Percentiles rank a stretch among this genome's conserved stretches.
Evolutionary conservation across 2,329 filamentous ascomycete genomes (phyloP).

Genomic region (Tolypocladium tropicale): DNA sequence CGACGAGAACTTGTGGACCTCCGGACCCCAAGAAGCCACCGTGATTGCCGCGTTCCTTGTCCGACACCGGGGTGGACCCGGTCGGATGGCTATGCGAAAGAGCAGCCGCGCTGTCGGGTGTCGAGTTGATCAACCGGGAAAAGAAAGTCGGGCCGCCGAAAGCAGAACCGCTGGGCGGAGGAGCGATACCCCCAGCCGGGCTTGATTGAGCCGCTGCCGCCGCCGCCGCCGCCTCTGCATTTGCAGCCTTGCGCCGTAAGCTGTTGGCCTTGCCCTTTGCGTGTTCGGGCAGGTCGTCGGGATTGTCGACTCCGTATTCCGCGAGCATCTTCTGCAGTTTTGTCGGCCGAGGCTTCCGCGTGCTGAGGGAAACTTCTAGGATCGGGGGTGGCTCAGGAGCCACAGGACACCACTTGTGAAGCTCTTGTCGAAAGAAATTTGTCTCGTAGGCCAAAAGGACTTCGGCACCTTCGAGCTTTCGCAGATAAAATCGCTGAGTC

Average conservation of each 20-base stretch:
- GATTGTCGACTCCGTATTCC: conserved; percentile 78
- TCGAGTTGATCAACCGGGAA: conserved; percentile 9
- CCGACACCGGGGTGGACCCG: conserved; percentile 12
- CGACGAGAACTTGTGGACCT: conserved; percentile 31
- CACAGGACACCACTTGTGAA: conserved; percentile 91
- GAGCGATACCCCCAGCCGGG: conserved; percentile 8
- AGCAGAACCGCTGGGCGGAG: conserved; percentile 9
- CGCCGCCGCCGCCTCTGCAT: conserved; percentile 40
- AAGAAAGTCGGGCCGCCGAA: conserved; percentile 17
- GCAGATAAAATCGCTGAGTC: conserved; percentile 86
- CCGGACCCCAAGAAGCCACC: conserved; percentile 30
- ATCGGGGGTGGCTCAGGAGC: conserved; percentile 79
- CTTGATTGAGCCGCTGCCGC: conserved; percentile 21
- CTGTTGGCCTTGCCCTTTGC: conserved; percentile 69
- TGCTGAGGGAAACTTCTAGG: conserved; percentile 79
- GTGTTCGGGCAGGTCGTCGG: conserved; percentile 79
- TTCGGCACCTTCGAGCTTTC: conserved; percentile 95
- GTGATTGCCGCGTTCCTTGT: conserved; percentile 23
- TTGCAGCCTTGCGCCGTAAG: conserved; percentile 60
- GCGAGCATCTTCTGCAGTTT: conserved; percentile 94
- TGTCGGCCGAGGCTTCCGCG: conserved; percentile 88
- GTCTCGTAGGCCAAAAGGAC: conserved; percentile 86
- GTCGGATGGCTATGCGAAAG: conserved; percentile 19
- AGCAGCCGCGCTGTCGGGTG: conserved; percentile 6
- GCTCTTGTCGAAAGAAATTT: conserved; percentile 93